Percentiles rank a stretch among this genome's conserved stretches.
These are phyloP conservation scores for Polyplosphaeria fusca DNA, from an alignment of 495 filamentous ascomycete genomes.

Conservation along the genomic window DNA sequence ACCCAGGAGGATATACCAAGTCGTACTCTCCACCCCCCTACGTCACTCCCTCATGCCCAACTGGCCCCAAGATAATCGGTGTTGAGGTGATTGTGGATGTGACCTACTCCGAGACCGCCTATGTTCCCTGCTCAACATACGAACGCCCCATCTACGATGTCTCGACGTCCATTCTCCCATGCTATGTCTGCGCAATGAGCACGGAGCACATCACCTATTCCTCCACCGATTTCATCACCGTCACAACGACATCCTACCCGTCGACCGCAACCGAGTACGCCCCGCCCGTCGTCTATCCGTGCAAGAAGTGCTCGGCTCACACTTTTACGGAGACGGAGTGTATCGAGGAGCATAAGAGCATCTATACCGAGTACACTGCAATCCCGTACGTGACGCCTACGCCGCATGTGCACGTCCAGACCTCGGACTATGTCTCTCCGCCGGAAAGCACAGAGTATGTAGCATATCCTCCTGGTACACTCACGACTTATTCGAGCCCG, in stretches of 20 bases:
- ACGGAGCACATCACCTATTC: conserved; percentile 22
- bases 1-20: conserved; percentile 3
- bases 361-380: conserved; percentile 18
- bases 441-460: background rate
- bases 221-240: conserved; percentile 26
- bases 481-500: conserved; percentile 1
- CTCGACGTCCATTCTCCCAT: conserved; percentile 20
- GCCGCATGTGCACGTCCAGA: conserved; percentile 12
- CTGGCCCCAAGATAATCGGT: conserved; percentile 29
- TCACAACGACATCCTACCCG: conserved; percentile 23
- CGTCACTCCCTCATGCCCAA: conserved; percentile 25
- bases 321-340: conserved; percentile 25
- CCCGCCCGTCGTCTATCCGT: conserved; percentile 25
- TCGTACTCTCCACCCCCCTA: conserved; percentile 25
- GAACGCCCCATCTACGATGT: conserved; percentile 32
- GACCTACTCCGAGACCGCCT: conserved; percentile 13
- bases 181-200: conserved; percentile 30
- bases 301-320: conserved; percentile 19
- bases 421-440: background rate
- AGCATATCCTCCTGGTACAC: background rate
- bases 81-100: conserved; percentile 31
- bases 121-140: conserved; percentile 25
- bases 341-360: background rate
- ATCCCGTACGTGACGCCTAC: conserved; percentile 23
- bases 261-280: background rate